Conservation (phyloP, 768 basidiomycete genomes). For the Mycena floridula region DNA sequence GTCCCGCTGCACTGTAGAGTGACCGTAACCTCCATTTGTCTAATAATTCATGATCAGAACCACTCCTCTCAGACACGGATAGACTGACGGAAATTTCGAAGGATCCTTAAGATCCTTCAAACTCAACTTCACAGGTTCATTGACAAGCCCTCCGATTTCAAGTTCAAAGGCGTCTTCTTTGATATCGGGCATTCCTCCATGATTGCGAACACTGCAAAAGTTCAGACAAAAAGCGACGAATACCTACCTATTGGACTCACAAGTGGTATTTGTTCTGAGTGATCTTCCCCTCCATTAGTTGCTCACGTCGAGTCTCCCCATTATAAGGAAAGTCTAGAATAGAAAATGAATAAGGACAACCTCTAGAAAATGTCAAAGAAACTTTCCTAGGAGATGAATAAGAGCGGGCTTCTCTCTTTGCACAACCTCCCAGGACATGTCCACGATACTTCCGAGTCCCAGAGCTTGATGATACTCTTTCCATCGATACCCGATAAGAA, state of each 20-base stretch:
- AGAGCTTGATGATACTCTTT: constrained; percentile 47
- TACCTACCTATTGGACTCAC: too few relatives aligned
- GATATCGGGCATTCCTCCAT: constrained; percentile 46
- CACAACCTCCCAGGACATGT: constrained; percentile 46
- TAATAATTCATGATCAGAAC: too few relatives aligned
- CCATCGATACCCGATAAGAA: constrained; percentile 44
- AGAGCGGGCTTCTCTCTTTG: constrained; percentile 45
- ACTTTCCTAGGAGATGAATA: constrained; percentile 28
- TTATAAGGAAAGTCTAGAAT: constrained; percentile 48
- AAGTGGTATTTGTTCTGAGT: constrained; percentile 46
- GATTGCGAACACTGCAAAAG: constrained; percentile 50
- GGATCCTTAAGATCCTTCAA: constrained; percentile 45
- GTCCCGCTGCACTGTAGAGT: constrained; percentile 54
- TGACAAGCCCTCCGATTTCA: constrained; percentile 48
- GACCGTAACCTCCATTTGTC: constrained; percentile 42
- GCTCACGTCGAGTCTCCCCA: constrained; percentile 40
- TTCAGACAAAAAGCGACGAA: too few relatives aligned
- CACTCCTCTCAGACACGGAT: neutral
- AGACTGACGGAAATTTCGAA: constrained; percentile 36
- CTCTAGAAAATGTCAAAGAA: neutral
- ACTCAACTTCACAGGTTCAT: constrained; percentile 33
- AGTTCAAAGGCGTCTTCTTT: constrained; percentile 39
- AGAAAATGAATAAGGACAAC: neutral
- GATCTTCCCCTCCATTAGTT: constrained; percentile 37
- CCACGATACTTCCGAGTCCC: constrained; percentile 38